Percentiles rank a stretch among this genome's conserved stretches.
Evolutionary conservation across 1,284 basidiomycete species (phyloP).

Genomic region (Agaricales sp.): DNA sequence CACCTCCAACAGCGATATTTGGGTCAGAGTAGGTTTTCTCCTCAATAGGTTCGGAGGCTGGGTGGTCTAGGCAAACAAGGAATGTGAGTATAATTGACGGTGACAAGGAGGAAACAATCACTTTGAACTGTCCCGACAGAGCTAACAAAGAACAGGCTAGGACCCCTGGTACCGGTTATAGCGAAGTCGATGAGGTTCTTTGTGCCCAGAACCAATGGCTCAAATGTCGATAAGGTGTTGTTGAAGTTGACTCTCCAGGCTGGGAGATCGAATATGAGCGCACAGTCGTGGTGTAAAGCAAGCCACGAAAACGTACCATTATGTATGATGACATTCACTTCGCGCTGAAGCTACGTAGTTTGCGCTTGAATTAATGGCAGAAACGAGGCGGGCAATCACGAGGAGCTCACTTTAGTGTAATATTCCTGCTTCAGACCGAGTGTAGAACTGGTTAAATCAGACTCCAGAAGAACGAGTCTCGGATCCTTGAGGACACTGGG

Average conservation of each 20-base stretch:
- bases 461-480: slow-evolving; percentile 16
- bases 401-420: slow-evolving; percentile 10
- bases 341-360: slow-evolving; percentile 8
- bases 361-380: neutral
- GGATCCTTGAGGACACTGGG: neutral
- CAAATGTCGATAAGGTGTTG: slow-evolving; percentile 21
- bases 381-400: no score
- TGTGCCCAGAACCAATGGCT: slow-evolving; percentile 24
- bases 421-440: slow-evolving; percentile 15
- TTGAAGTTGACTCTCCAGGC: slow-evolving; percentile 35
- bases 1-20: slow-evolving; percentile 20
- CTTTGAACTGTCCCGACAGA: slow-evolving; percentile 20
- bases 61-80: neutral
- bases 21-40: slow-evolving; percentile 14
- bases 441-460: slow-evolving; percentile 11
- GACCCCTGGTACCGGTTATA: slow-evolving; percentile 17
- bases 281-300: neutral
- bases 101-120: slow-evolving; percentile 8
- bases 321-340: slow-evolving; percentile 22
- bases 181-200: slow-evolving; percentile 31
- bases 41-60: neutral
- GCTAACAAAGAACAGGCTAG: slow-evolving; percentile 25
- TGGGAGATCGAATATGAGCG: neutral
- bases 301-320: slow-evolving; percentile 14
- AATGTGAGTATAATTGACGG: neutral